These are phyloP conservation scores for Sanghuangporus sanghuang DNA, from an alignment of 1,284 basidiomycete species.

Conservation along the genomic window DNA sequence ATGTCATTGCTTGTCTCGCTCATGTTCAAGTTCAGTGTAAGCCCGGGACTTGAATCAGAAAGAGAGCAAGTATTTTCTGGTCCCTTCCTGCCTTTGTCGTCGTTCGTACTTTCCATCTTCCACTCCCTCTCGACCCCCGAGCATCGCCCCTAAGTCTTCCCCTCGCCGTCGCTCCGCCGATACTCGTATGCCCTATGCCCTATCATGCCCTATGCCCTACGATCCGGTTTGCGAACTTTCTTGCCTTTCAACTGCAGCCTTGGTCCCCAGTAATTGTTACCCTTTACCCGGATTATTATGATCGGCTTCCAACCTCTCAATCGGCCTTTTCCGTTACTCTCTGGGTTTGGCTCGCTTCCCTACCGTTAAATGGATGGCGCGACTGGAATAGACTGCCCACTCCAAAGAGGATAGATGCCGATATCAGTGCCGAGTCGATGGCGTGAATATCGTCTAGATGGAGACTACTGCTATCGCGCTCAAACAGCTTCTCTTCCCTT, in stretches of 20 bases:
- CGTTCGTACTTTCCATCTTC: constrained; percentile 16
- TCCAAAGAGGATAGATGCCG: not conserved
- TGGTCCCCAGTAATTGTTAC: too few relatives aligned
- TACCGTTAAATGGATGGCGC: not conserved
- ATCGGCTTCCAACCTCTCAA: not conserved
- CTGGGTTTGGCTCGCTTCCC: not conserved
- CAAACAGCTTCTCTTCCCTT: not conserved
- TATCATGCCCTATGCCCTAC: not conserved
- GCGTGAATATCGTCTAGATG: not conserved
- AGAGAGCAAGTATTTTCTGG: not conserved
- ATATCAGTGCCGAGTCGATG: not conserved
- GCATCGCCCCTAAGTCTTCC: not conserved
- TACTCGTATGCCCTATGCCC: constrained; percentile 8
- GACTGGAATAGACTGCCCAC: not conserved
- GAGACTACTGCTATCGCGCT: not conserved
- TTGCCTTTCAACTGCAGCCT: not conserved
- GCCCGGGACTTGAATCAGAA: not conserved
- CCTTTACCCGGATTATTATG: not conserved
- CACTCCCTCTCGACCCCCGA: constrained; percentile 13
- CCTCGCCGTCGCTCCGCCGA: constrained; percentile 10
- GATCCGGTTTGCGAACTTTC: not conserved
- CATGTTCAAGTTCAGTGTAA: not conserved
- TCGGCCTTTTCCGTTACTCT: not conserved
- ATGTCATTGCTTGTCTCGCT: not conserved
- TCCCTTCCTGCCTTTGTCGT: constrained; percentile 19